A percentile compares a stretch with the other conserved stretches of the same genome.
These are phyloP conservation scores for Coprinellus micaceus DNA, from an alignment of 768 basidiomycete genomes.

Conservation along the genomic window DNA sequence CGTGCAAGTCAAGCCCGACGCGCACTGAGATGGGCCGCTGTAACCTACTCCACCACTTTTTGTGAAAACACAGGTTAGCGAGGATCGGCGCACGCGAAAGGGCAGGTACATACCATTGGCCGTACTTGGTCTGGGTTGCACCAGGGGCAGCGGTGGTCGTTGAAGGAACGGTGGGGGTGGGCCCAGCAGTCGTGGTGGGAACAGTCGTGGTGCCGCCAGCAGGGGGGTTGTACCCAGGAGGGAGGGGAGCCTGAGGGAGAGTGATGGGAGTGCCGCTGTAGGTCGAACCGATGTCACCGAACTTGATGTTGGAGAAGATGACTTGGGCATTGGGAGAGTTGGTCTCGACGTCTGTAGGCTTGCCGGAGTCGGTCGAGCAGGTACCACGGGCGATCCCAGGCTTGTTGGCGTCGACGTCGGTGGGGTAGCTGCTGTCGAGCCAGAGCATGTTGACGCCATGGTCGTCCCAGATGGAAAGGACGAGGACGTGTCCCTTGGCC, in stretches of 20 bases:
- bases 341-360: slow-evolving; percentile 41
- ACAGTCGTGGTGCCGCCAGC: slow-evolving; percentile 10
- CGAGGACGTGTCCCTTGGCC: slow-evolving; percentile 44
- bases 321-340: slow-evolving; percentile 37
- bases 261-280: slow-evolving; percentile 18
- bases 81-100: background rate
- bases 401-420: slow-evolving; percentile 24
- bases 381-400: slow-evolving; percentile 48
- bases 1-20: slow-evolving; percentile 24
- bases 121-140: slow-evolving; percentile 31
- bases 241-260: slow-evolving; percentile 1
- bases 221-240: slow-evolving; percentile 3
- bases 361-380: slow-evolving; percentile 46
- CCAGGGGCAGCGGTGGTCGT: slow-evolving; percentile 23
- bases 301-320: slow-evolving; percentile 53
- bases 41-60: slow-evolving; percentile 27
- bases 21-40: slow-evolving; percentile 30
- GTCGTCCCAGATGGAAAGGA: slow-evolving; percentile 51
- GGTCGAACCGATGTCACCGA: slow-evolving; percentile 47
- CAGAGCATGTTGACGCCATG: slow-evolving; percentile 53
- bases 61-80: background rate
- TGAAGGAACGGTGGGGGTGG: slow-evolving; percentile 26
- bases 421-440: slow-evolving; percentile 51
- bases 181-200: slow-evolving; percentile 19
- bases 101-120: slow-evolving; percentile 30